Percentiles rank a stretch among this genome's conserved stretches.
phyloP scores from a whole-genome alignment of 345 rosid species.

The Cardamine occulta region DNA sequence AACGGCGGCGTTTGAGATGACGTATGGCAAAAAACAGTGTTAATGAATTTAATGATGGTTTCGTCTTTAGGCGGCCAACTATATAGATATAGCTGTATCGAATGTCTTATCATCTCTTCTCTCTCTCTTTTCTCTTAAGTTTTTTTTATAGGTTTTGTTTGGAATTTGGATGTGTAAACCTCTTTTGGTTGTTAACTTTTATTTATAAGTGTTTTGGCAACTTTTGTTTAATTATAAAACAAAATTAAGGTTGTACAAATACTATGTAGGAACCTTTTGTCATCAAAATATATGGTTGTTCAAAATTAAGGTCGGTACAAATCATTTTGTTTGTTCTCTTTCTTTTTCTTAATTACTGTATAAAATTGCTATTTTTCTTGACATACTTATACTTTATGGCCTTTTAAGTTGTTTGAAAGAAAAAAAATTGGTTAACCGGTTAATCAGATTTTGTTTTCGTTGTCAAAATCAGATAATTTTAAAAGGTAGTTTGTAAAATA shows the following conservation, averaged over 20 bases:
- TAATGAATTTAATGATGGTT: constrained; percentile 29
- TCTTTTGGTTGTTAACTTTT: not conserved
- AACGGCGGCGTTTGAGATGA: constrained; percentile 40
- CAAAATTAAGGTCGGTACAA: not conserved
- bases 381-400: too few species aligned
- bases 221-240: constrained; percentile 2
- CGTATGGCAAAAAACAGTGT: constrained; percentile 9
- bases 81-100: constrained; percentile 26
- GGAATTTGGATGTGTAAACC: constrained; percentile 22
- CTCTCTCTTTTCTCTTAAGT: not conserved
- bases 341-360: not conserved
- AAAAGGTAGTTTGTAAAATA: too few species aligned
- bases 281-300: not conserved
- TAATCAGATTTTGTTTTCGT: too few species aligned
- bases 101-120: constrained; percentile 25
- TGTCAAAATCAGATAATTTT: too few species aligned
- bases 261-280: not conserved
- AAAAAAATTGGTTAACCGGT: too few species aligned
- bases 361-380: too few species aligned
- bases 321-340: not conserved
- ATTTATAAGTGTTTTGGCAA: not conserved
- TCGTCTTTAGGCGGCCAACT: constrained; percentile 40
- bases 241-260: constrained; percentile 22
- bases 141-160: not conserved
- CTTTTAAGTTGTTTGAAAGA: too few species aligned